These are phyloP conservation scores for Lactifluus hygrophoroides DNA, from an alignment of 768 basidiomycete species.

Conservation along the genomic window DNA sequence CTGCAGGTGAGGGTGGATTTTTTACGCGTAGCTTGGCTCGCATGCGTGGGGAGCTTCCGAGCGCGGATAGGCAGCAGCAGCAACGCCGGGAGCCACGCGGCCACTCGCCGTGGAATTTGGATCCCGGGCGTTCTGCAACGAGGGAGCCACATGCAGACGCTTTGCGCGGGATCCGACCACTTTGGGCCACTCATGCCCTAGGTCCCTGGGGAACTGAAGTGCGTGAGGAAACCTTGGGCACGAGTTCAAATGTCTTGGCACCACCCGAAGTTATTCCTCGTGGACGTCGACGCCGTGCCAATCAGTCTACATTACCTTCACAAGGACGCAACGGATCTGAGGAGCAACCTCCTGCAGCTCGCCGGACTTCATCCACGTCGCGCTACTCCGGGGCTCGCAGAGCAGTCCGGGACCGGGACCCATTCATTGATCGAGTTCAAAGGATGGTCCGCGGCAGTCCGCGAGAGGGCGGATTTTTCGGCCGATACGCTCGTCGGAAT, in stretches of 20 bases:
- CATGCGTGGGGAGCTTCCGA: constrained; percentile 6
- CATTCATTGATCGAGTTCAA: constrained; percentile 9
- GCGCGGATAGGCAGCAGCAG: neutral
- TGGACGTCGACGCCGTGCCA: constrained; percentile 15
- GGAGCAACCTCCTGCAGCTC: constrained; percentile 5
- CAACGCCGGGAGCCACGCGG: constrained; percentile 1
- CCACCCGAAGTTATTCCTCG: neutral
- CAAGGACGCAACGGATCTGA: constrained; percentile 14
- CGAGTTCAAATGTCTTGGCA: neutral
- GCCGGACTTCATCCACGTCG: constrained; percentile 10
- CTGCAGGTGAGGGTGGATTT: neutral
- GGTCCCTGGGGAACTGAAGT: constrained; percentile 7
- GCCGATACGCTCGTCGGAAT: constrained; percentile 16
- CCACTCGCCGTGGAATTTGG: neutral
- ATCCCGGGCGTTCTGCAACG: neutral
- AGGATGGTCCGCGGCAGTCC: constrained; percentile 13
- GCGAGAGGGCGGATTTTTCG: constrained; percentile 3
- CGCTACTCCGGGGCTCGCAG: constrained; percentile 11
- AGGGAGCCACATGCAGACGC: constrained; percentile 15
- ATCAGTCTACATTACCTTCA: constrained; percentile 6
- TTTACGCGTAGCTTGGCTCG: constrained; percentile 2
- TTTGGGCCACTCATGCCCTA: constrained; percentile 6
- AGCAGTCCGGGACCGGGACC: constrained; percentile 10
- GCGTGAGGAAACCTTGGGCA: neutral
- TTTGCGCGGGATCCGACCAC: constrained; percentile 8